Evolutionary conservation across 257 asterid species (phyloP).

Genomic region (Petunia axillaris): DNA sequence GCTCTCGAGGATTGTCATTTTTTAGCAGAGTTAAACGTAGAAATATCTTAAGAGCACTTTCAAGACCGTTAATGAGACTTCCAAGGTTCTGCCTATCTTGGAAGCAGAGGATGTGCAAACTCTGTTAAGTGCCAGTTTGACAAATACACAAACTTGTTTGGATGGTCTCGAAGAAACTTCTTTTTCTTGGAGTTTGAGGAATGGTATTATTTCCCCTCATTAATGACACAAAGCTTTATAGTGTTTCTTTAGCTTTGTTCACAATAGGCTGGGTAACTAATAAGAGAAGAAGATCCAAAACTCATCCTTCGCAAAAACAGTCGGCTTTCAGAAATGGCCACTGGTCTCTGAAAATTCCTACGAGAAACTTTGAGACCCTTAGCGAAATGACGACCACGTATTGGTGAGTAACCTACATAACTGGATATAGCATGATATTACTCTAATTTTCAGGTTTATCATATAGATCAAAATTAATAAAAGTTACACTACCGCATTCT

Average conservation of each 20-base stretch:
- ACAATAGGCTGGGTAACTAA: slow-evolving; percentile 33
- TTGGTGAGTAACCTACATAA: background rate
- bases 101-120: slow-evolving; percentile 24
- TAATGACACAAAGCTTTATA: slow-evolving; percentile 26
- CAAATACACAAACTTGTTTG: slow-evolving; percentile 39
- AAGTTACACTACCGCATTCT: background rate
- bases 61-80: background rate
- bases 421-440: background rate
- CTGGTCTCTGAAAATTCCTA: background rate
- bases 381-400: background rate
- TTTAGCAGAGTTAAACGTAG: slow-evolving; percentile 27
- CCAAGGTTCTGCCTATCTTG: slow-evolving; percentile 19
- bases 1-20: slow-evolving; percentile 36
- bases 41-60: slow-evolving; percentile 20
- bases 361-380: slow-evolving; percentile 10
- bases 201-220: slow-evolving; percentile 14
- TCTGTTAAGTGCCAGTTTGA: slow-evolving; percentile 38
- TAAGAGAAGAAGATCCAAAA: background rate
- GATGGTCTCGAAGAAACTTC: slow-evolving; percentile 29
- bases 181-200: slow-evolving; percentile 23
- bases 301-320: background rate
- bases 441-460: background rate
- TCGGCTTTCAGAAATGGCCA: slow-evolving; percentile 5
- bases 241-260: slow-evolving; percentile 40
- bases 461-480: background rate